phyloP scores from a whole-genome alignment of 1,284 basidiomycete species.

The Microbotryum violaceum region DNA sequence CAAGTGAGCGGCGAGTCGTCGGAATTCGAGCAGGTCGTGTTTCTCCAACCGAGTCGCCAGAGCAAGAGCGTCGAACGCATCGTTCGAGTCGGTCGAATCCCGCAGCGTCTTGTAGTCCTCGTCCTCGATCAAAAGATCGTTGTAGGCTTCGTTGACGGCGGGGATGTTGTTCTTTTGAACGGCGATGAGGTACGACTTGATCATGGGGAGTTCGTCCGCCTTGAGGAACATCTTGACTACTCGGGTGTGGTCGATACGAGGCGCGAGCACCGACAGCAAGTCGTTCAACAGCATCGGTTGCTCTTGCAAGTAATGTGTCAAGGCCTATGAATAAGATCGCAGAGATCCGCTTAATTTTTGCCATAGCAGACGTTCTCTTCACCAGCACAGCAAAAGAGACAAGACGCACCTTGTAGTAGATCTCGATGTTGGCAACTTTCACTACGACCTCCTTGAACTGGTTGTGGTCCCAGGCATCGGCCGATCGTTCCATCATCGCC shows the following conservation, averaged over 20 bases:
- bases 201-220: constrained; percentile 89
- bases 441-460: constrained; percentile 96
- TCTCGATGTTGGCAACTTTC: constrained; percentile 95
- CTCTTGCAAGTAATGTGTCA: constrained; percentile 83
- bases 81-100: constrained; percentile 92
- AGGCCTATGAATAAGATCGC: constrained; percentile 41
- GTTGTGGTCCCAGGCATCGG: constrained; percentile 97
- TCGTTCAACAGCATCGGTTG: constrained; percentile 91
- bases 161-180: constrained; percentile 94
- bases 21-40: constrained; percentile 91
- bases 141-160: constrained; percentile 96
- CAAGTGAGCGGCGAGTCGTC: constrained; percentile 82
- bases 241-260: constrained; percentile 87
- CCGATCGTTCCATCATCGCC: constrained; percentile 94
- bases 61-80: constrained; percentile 90
- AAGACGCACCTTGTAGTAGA: constrained; percentile 67
- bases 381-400: constrained; percentile 23
- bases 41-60: constrained; percentile 80
- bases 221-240: constrained; percentile 86
- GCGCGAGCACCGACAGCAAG: constrained; percentile 80
- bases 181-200: constrained; percentile 90
- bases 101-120: constrained; percentile 96
- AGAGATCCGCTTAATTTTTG: constrained; percentile 14
- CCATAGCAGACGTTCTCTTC: constrained; percentile 41
- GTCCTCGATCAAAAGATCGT: constrained; percentile 93